phyloP scores from a whole-genome alignment of 2,329 filamentous ascomycete genomes.

The Sphaerulina vaccinii region DNA sequence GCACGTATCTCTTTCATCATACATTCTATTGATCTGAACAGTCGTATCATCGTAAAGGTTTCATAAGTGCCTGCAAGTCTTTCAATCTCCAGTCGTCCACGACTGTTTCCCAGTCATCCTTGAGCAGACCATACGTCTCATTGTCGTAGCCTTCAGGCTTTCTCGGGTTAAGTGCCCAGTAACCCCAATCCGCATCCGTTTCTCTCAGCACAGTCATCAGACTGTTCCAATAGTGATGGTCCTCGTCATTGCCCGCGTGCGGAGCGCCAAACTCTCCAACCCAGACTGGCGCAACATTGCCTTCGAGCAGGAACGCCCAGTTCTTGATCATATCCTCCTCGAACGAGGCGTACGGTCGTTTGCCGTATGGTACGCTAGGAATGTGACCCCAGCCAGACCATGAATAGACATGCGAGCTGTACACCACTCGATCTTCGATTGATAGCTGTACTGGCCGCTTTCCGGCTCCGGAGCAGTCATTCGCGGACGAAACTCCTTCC shows the following conservation, averaged over 20 bases:
- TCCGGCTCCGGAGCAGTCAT: conserved; percentile 60
- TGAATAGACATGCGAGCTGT: conserved; percentile 66
- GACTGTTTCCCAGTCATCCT: conserved; percentile 62
- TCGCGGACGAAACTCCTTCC: conserved; percentile 66
- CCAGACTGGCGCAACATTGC: conserved; percentile 62
- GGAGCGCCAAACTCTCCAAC: conserved; percentile 66
- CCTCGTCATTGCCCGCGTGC: conserved; percentile 52
- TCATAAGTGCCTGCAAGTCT: conserved; percentile 29
- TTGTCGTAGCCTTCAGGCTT: conserved; percentile 58
- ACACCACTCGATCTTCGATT: conserved; percentile 58
- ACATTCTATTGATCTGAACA: background rate
- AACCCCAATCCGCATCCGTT: conserved; percentile 53
- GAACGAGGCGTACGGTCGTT: conserved; percentile 63
- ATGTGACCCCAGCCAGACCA: conserved; percentile 64
- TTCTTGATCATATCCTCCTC: conserved; percentile 61
- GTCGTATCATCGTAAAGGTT: conserved; percentile 1
- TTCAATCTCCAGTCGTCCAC: conserved; percentile 30
- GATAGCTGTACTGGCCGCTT: conserved; percentile 59
- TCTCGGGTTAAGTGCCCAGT: conserved; percentile 68
- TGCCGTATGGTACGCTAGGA: conserved; percentile 58
- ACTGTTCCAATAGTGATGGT: conserved; percentile 65
- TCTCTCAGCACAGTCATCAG: conserved; percentile 62
- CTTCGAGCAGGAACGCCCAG: conserved; percentile 64
- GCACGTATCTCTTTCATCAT: background rate
- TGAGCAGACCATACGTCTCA: conserved; percentile 62